Base-by-base conservation (phyloP, 78 protist genomes). In the Ministeria vibrans region DNA sequence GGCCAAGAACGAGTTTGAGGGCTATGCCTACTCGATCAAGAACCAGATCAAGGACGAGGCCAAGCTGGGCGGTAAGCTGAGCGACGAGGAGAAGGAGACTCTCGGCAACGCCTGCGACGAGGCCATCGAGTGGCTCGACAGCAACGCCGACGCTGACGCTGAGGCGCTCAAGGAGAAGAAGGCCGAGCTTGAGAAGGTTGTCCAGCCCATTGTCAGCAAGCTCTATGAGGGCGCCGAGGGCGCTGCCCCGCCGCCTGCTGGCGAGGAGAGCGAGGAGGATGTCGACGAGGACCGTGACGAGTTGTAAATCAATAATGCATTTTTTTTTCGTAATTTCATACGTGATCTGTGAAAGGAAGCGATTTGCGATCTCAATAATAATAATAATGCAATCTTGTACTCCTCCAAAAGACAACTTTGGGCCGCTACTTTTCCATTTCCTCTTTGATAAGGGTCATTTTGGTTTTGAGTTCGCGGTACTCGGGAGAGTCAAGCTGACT, bases 171-270 rank as follows among this genome's bases (percentile, higher is more conserved):
- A 95, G 45, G 98, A 89, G 77, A 83, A 91, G 88, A 91, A 86
- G 81, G 86, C 93, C 90, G 91, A 74, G 74, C 83, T 98, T 30
- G 96, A 97, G 87, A 64, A 66, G 49, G 69, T 86, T 7, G 86
- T 75, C 87, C 84, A 94, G 75, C 99, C 99, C 70, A 97, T 98
- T 90, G 84, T 98, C 85, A 34, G 90, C 62, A 92, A 92, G 87
- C 77, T 95, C 63, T 97, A 96, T 84, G 75, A 80, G 69, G 79
- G 83, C 61, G 71, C 51, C 53, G 61, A 45, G 1, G 89, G 88
- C 32, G 92, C 86, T 41, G 86, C 66, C 0, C 87, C 83, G 28
- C 79, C 85, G 6, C 90, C 76, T 13, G 93, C 78, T 34, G 96
- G 90, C 32, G 91, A 86, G 2, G 90, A 22, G 2, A 83, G 51